Base-by-base conservation (phyloP, 179 eudicot species). In the Heliamphora pulchella region DNA sequence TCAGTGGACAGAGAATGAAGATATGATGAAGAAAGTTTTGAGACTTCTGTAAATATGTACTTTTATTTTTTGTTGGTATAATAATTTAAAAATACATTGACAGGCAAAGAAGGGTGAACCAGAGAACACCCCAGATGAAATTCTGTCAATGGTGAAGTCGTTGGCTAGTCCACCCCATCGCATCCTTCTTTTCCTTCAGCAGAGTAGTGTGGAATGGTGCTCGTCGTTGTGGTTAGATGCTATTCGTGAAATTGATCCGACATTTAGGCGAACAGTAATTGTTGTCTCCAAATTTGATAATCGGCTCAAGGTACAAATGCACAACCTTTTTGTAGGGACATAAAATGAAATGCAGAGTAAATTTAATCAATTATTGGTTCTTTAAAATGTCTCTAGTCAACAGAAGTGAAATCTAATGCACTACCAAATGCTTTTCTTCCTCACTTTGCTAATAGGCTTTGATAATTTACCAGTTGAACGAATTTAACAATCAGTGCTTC, bases 141-240 rank as follows among this genome's bases (percentile, higher is more conserved):
- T 96, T 75, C 80, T 91, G 74, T 89, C 98, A 13, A 96, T 94
- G 99, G 98, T 96, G 86, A 96, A 96, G 90, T 82, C 94, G 59
- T 83, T 96, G 85, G 99, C 99, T 81, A 96, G 93, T 85, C 99
- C 98, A 73, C 97, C 98, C 44, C 93, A 96, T 82, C 96, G 99
- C 78, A 92, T 96, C 80, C 87, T 96, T 77, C 76, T 96, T 88
- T 96, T 96, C 85, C 99, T 96, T 81, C 98, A 96, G 79, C 99
- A 96, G 80, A 96, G 99, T 82, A 96, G 99, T 84, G 98, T 96
- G 80, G 99, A 96, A 81, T 96, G 99, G 99, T 96, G 99, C 81
- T 96, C 99, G 1, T 96, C 99, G 0, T 82, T 96, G 89, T 96
- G 99, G 99, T 82, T 96, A 83, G 99, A 96, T 84, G 80, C 94